Conservation (phyloP, 2,329 filamentous ascomycete genomes). For the Talaromyces amestolkiae region DNA sequence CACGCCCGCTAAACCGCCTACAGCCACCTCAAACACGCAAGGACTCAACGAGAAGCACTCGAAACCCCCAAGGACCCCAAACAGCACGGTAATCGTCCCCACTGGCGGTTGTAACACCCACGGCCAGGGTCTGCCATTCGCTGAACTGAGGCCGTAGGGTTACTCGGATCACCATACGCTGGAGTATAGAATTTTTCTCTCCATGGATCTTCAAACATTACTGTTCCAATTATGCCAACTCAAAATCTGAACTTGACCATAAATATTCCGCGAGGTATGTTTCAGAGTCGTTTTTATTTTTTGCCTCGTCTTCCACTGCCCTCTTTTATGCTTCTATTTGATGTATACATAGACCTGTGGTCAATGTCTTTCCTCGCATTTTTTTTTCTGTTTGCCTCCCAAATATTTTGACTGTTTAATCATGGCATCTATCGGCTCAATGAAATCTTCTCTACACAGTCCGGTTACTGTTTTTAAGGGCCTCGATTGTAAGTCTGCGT, state of each 20-base stretch:
- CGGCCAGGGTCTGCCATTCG: neutral
- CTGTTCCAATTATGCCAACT: slow-evolving; percentile 1
- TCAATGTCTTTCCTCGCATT: neutral
- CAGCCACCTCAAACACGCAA: slow-evolving; percentile 17
- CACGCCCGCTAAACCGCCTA: slow-evolving; percentile 11
- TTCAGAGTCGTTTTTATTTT: neutral
- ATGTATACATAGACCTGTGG: neutral
- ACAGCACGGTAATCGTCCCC: slow-evolving; percentile 1
- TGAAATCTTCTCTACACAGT: slow-evolving; percentile 14
- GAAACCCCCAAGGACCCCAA: neutral
- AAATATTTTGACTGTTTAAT: neutral
- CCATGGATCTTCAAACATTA: slow-evolving; percentile 10
- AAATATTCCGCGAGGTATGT: slow-evolving; percentile 12
- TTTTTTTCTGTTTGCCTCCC: neutral
- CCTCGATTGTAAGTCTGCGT: slow-evolving; percentile 18
- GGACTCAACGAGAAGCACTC: neutral
- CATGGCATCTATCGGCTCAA: slow-evolving; percentile 8
- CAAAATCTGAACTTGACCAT: slow-evolving; percentile 13
- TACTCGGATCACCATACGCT: slow-evolving; percentile 1
- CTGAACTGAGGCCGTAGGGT: neutral
- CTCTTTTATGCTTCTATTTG: neutral
- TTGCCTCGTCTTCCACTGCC: neutral
- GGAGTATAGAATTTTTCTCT: neutral
- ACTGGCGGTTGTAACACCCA: slow-evolving; percentile 13
- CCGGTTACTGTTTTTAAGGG: slow-evolving; percentile 16